Evolutionary conservation across 805 yeast species (phyloP).

Genomic region (Lipomyces spencermartinsiae): DNA sequence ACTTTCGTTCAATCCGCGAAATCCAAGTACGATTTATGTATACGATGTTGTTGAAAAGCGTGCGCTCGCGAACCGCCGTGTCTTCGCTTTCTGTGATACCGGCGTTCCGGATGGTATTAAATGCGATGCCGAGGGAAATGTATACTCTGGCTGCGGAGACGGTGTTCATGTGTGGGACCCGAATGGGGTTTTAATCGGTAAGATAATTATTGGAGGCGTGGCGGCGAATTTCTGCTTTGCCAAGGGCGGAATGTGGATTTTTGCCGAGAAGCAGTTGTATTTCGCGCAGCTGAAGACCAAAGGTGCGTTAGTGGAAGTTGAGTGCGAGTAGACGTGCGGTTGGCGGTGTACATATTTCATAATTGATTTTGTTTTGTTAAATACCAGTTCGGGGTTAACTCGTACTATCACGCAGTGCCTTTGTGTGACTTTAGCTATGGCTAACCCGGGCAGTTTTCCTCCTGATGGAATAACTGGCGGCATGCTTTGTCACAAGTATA

Average conservation of each 20-base stretch:
- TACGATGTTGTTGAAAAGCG: slow-evolving; percentile 29
- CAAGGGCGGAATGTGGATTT: slow-evolving; percentile 34
- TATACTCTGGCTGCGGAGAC: slow-evolving; percentile 37
- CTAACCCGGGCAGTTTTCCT: no score
- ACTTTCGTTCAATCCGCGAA: slow-evolving; percentile 20
- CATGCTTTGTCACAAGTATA: no score
- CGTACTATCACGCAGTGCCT: background rate
- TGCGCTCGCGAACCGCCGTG: slow-evolving; percentile 18
- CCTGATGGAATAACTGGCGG: no score
- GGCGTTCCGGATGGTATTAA: slow-evolving; percentile 36
- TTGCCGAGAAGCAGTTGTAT: slow-evolving; percentile 27
- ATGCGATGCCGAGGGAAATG: slow-evolving; percentile 33
- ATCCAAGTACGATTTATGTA: slow-evolving; percentile 32
- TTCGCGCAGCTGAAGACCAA: slow-evolving; percentile 16
- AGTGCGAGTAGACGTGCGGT: slow-evolving; percentile 23
- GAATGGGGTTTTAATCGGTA: slow-evolving; percentile 28
- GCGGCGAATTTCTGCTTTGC: slow-evolving; percentile 36
- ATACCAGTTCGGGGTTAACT: background rate
- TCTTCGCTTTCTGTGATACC: slow-evolving; percentile 31
- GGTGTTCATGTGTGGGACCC: slow-evolving; percentile 34
- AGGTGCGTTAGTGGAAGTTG: slow-evolving; percentile 28
- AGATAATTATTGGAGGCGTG: slow-evolving; percentile 24
- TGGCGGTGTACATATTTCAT: background rate
- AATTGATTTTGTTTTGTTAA: background rate
- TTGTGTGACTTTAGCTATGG: background rate